Evolutionary conservation across 345 rosid species (phyloP), one percentile per base, ranked within the genome.

Genomic region (Salix arbutifolia): DNA sequence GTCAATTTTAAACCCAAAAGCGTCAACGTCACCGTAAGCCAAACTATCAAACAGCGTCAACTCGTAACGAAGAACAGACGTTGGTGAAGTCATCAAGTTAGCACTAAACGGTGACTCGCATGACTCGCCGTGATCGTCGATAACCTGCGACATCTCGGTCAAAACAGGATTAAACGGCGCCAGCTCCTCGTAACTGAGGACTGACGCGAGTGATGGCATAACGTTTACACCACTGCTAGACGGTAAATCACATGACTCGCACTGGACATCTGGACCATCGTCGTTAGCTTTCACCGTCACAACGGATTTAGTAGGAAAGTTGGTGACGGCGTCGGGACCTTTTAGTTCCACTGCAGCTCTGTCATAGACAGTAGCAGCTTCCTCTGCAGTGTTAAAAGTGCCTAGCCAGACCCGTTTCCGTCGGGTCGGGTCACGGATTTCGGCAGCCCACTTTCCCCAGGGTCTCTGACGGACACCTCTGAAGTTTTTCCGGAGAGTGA

Each of bases 391-490:
- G 28, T 87, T 78, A 8, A 80, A 89, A 13, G 90, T 89, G 0
- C 92, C 92, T 0, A 89, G 81, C 92, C 92, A 89, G 0, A 87
- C 71, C 73, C 92, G 87, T 23, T 79, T 80, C 8, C 82, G 44
- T 2, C 74, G 4, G 56, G 60, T 79, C 28, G 86, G 89, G 16
- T 79, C 80, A 46, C 92, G 84, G 68, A 89, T 89, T 87, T 89
- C 92, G 8, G 92, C 92, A 11, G 87, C 90, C 90, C 90, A 89
- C 9, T 85, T 75, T 0, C 92, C 92, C 92, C 92, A 89, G 7
- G 88, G 90, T 23, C 92, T 79, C 83, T 77, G 89, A 11, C 92
- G 85, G n/a, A 89, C 92, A 2, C 92, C 92, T 16, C 89, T 78
- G 31, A 77, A 89, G 64, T 85, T 89, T 71, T 75, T 83, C 79